Evolutionary conservation across 495 filamentous ascomycete species (phyloP).

Genomic region (Xylaria castorea): DNA sequence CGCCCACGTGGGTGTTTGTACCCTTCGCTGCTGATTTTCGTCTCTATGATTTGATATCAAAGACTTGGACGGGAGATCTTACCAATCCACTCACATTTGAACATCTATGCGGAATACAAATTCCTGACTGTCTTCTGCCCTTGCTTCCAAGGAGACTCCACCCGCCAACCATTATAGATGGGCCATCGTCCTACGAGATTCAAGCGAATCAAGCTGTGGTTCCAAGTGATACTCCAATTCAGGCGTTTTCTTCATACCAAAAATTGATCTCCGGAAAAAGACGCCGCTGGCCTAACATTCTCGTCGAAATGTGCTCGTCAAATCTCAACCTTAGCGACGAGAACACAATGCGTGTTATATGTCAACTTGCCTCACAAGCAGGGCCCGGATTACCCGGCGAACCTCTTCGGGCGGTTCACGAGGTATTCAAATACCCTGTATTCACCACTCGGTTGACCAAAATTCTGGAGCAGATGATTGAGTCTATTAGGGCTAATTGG

Average conservation of each 20-base stretch:
- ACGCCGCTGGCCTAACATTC: slow-evolving; percentile 56
- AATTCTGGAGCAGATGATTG: slow-evolving; percentile 50
- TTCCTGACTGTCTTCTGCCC: slow-evolving; percentile 41
- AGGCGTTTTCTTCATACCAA: slow-evolving; percentile 61
- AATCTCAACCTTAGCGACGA: slow-evolving; percentile 63
- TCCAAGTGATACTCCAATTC: slow-evolving; percentile 51
- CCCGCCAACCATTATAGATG: slow-evolving; percentile 38
- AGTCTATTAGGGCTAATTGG: slow-evolving; percentile 55
- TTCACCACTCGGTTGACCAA: slow-evolving; percentile 55
- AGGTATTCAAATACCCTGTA: slow-evolving; percentile 49
- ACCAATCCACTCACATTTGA: slow-evolving; percentile 42
- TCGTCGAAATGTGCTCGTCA: slow-evolving; percentile 58
- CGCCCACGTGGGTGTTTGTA: slow-evolving; percentile 28
- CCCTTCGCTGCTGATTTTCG: slow-evolving; percentile 33
- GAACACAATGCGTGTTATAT: slow-evolving; percentile 47
- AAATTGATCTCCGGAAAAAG: slow-evolving; percentile 50
- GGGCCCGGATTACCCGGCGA: slow-evolving; percentile 49
- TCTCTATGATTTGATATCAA: slow-evolving; percentile 36
- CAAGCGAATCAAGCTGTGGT: slow-evolving; percentile 61
- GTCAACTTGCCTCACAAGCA: slow-evolving; percentile 53
- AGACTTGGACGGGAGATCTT: slow-evolving; percentile 43
- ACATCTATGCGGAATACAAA: slow-evolving; percentile 45
- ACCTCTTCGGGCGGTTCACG: slow-evolving; percentile 50
- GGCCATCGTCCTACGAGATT: slow-evolving; percentile 61
- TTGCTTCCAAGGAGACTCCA: slow-evolving; percentile 29